Evolutionary conservation across 1,284 basidiomycete species (phyloP).

Genomic region (Schizopora paradoxa): DNA sequence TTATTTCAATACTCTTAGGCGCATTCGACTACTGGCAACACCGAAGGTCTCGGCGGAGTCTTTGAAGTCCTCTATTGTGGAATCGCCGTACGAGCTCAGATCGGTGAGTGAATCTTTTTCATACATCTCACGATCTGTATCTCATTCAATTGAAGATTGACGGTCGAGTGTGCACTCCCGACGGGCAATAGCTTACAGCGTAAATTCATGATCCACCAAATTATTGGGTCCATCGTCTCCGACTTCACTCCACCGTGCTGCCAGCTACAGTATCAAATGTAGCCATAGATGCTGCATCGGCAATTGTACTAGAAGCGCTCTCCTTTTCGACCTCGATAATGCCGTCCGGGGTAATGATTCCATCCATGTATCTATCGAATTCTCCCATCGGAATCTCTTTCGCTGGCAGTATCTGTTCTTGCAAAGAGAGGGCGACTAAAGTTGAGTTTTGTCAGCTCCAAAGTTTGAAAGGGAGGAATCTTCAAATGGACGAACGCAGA

Average conservation of each 20-base stretch:
- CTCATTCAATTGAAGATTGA: not conserved
- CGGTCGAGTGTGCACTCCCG: not conserved
- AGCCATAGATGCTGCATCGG: too few relatives aligned
- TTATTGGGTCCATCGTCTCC: too few relatives aligned
- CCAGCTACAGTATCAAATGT: too few relatives aligned
- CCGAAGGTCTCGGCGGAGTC: constrained; percentile 23
- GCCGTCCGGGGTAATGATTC: constrained; percentile 53
- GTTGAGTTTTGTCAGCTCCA: constrained; percentile 1
- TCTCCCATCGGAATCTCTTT: constrained; percentile 50
- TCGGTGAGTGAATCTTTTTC: constrained; percentile 21
- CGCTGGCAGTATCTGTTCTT: constrained; percentile 57
- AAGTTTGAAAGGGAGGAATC: not conserved
- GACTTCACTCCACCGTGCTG: too few relatives aligned
- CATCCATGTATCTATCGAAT: constrained; percentile 65
- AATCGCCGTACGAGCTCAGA: constrained; percentile 30
- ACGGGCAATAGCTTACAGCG: not conserved
- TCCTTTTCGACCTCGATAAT: constrained; percentile 24
- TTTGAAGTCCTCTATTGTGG: constrained; percentile 18
- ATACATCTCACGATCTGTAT: not conserved
- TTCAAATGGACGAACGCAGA: not conserved
- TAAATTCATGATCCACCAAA: too few relatives aligned
- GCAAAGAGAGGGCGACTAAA: constrained; percentile 58
- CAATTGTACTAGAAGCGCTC: too few relatives aligned
- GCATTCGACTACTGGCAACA: constrained; percentile 31
- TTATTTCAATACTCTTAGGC: constrained; percentile 21